These are phyloP conservation scores for Diaporthe citriasiana DNA, from an alignment of 2,329 filamentous ascomycete genomes.

Conservation along the genomic window DNA sequence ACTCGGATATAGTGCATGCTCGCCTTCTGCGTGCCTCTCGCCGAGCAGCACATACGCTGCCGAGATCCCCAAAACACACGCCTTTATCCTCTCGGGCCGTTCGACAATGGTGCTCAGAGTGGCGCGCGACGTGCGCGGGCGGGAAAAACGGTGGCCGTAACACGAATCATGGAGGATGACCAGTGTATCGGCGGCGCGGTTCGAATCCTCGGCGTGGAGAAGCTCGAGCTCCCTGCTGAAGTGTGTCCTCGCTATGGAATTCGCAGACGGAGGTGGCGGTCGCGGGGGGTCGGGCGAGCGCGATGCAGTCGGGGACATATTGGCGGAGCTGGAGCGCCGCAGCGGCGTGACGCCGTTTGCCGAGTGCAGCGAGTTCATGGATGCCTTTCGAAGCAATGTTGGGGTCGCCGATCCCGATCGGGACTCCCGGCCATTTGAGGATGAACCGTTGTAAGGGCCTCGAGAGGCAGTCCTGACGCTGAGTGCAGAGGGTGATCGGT, in stretches of 20 bases:
- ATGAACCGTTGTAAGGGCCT: slow-evolving; percentile 56
- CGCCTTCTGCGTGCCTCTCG: slow-evolving; percentile 80
- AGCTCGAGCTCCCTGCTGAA: slow-evolving; percentile 78
- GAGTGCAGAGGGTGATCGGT: slow-evolving; percentile 56
- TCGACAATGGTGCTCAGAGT: slow-evolving; percentile 89
- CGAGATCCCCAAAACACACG: slow-evolving; percentile 84
- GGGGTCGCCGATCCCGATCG: slow-evolving; percentile 64
- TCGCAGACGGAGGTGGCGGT: slow-evolving; percentile 61
- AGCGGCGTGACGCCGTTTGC: slow-evolving; percentile 59
- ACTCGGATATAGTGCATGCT: slow-evolving; percentile 75
- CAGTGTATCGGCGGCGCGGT: slow-evolving; percentile 71
- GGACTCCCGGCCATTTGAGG: slow-evolving; percentile 56
- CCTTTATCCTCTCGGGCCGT: slow-evolving; percentile 90
- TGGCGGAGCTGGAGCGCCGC: slow-evolving; percentile 63
- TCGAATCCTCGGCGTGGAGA: slow-evolving; percentile 65
- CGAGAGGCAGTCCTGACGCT: slow-evolving; percentile 56
- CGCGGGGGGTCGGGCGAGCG: slow-evolving; percentile 55
- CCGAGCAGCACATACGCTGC: slow-evolving; percentile 93
- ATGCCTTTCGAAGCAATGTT: slow-evolving; percentile 68
- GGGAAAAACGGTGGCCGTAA: slow-evolving; percentile 92
- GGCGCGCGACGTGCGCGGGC: slow-evolving; percentile 81
- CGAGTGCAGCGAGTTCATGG: slow-evolving; percentile 69
- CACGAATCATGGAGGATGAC: slow-evolving; percentile 94
- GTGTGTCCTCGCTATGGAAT: slow-evolving; percentile 74
- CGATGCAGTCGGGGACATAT: slow-evolving; percentile 58